Base-by-base conservation (phyloP, 257 asterid genomes). In the Jacaranda copaia region DNA sequence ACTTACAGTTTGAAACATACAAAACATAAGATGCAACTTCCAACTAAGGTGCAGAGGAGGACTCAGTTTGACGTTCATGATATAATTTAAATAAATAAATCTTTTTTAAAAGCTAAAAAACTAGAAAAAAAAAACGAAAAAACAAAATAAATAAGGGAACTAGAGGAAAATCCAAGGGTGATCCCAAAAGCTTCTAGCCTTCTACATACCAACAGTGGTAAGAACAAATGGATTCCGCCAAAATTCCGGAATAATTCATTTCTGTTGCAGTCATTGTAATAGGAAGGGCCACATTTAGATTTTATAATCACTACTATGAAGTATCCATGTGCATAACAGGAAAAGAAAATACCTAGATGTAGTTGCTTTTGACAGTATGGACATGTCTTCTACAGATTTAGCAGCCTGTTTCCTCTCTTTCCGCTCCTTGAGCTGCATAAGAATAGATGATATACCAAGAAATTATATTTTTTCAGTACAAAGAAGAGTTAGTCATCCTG, bases 381-480 rank as follows among this genome's bases (percentile, higher is more conserved):
- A 93, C 81, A 56, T 84, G 75, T 81, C 82, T 51, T 91, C 99
- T 70, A 82, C 80, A 5, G 89, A 85, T 80, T 73, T 83, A 6
- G 85, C 86, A 73, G 84, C 79, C 35, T 72, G 84, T 72, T 87
- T 91, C 90, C 80, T 89, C 78, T 95, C 97, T 79, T 82, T 88
- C 70, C 97, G 89, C 76, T 90, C 97, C 56, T 90, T 90, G 81
- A 95, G 87, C 99, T 95, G 85, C 88, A 81, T 63, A 59, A 79
- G 66, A 72, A 79, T 35, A 10, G 51, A 67, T 4, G 13, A 73
- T 16, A 8, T 13, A 19, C 40, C 48, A 14, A 67, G n/a, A 15
- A 74, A 12, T 52, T 3, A 66, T 57, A 72, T 76, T 52, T 38
- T 11, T 9, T 12, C 49, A 25, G 36, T 12, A 72, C 11, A 18